Percentiles rank a stretch among this genome's conserved stretches.
Conservation (phyloP, 2,329 filamentous ascomycete species). For the Blastomyces silverae region DNA sequence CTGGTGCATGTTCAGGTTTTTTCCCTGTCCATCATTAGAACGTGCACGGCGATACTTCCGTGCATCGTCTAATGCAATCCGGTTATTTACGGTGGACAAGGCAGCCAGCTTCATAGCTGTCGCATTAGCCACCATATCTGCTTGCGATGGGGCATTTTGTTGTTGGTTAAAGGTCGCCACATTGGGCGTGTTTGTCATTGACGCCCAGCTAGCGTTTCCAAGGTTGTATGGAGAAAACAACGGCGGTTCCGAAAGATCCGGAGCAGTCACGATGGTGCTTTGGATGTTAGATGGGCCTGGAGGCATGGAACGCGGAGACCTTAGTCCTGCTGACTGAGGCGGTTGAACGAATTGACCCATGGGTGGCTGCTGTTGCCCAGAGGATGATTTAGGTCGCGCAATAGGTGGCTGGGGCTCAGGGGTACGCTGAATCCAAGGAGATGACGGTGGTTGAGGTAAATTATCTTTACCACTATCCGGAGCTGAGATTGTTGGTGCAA, state of each 20-base stretch:
- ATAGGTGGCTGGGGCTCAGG: constrained; percentile 48
- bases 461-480: constrained; percentile 57
- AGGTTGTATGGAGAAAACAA: constrained; percentile 73
- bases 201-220: constrained; percentile 90
- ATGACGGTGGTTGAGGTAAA: constrained; percentile 60
- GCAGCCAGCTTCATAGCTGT: constrained; percentile 98
- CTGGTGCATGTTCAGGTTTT: constrained; percentile 45
- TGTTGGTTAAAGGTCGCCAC: constrained; percentile 65
- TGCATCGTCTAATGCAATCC: constrained; percentile 92
- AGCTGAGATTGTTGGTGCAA: constrained; percentile 66
- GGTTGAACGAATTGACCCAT: constrained; percentile 96
- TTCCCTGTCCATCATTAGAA: constrained; percentile 66
- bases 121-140: constrained; percentile 97
- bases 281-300: constrained; percentile 66
- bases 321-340: constrained; percentile 65
- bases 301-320: constrained; percentile 65
- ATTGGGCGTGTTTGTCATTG: constrained; percentile 97
- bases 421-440: constrained; percentile 65
- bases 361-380: constrained; percentile 63
- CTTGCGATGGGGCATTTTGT: constrained; percentile 58
- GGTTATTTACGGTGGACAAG: constrained; percentile 95
- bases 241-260: constrained; percentile 68
- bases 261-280: constrained; percentile 70
- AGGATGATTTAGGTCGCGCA: constrained; percentile 68
- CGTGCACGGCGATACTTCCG: constrained; percentile 89